A percentile compares a stretch with the other conserved stretches of the same genome.
Evolutionary conservation across 2,329 filamentous ascomycete genomes (phyloP).

Genomic region (Ophiostoma montium): DNA sequence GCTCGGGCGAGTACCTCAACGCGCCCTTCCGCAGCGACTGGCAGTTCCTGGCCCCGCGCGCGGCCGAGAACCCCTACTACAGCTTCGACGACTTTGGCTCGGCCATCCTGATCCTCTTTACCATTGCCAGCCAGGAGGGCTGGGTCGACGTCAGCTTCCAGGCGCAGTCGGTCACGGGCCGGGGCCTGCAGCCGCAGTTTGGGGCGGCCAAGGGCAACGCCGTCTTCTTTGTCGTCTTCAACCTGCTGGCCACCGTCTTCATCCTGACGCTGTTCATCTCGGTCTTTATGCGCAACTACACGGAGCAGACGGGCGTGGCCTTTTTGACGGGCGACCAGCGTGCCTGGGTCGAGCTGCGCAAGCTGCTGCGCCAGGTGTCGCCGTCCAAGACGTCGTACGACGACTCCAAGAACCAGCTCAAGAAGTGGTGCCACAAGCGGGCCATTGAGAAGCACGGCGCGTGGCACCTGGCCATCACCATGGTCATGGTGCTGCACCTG

Average conservation of each 20-base stretch:
- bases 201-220: conserved; percentile 70
- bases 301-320: conserved; percentile 92
- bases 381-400: conserved; percentile 84
- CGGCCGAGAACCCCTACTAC: conserved; percentile 69
- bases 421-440: conserved; percentile 86
- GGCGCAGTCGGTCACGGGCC: conserved; percentile 67
- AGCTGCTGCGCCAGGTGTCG: conserved; percentile 80
- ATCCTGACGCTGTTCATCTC: conserved; percentile 95
- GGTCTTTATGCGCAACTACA: conserved; percentile 99
- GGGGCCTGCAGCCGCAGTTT: conserved; percentile 55
- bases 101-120: conserved; percentile 89
- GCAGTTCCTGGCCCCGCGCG: conserved; percentile 70
- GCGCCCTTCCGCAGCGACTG: conserved; percentile 61
- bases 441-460: conserved; percentile 87
- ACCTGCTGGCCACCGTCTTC: conserved; percentile 90
- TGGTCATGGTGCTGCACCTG: conserved; percentile 67
- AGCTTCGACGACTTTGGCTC: conserved; percentile 93
- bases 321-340: conserved; percentile 92
- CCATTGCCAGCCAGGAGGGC: conserved; percentile 96
- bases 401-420: conserved; percentile 63
- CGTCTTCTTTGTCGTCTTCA: conserved; percentile 91
- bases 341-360: conserved; percentile 90
- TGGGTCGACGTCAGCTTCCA: conserved; percentile 90
- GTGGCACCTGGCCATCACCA: conserved; percentile 77
- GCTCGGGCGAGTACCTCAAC: conserved; percentile 69